Percentiles rank a stretch among this genome's conserved stretches.
Conservation (phyloP, 2,329 filamentous ascomycete genomes). For the Eutypella sp. region DNA sequence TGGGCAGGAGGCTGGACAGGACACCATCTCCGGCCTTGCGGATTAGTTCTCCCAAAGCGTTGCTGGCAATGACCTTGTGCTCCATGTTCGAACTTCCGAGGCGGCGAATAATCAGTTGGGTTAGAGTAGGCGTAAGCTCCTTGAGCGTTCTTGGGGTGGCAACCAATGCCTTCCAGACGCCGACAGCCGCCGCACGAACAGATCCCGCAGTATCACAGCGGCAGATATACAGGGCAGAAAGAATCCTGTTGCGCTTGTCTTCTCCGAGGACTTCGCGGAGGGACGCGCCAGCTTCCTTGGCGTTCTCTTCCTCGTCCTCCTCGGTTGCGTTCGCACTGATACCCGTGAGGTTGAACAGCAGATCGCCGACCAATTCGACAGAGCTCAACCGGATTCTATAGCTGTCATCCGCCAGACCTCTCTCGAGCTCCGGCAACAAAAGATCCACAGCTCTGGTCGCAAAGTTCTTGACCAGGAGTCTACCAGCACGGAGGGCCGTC, state of each 20-base stretch:
- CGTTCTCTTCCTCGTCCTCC: constrained; percentile 72
- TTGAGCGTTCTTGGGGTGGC: constrained; percentile 88
- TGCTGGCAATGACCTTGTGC: constrained; percentile 97
- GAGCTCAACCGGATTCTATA: constrained; percentile 98
- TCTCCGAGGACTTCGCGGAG: constrained; percentile 90
- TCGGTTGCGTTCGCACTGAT: constrained; percentile 74
- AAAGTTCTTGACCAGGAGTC: constrained; percentile 97
- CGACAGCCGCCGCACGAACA: constrained; percentile 83
- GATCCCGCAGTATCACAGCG: constrained; percentile 92
- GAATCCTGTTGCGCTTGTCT: constrained; percentile 92
- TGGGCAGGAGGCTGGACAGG: constrained; percentile 79
- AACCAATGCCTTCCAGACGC: constrained; percentile 95
- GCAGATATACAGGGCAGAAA: constrained; percentile 96
- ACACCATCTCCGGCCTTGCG: constrained; percentile 95
- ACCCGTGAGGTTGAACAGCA: constrained; percentile 95
- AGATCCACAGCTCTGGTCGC: constrained; percentile 91
- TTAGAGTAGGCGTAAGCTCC: constrained; percentile 90
- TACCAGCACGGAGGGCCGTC: constrained; percentile 88
- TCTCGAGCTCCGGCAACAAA: constrained; percentile 87
- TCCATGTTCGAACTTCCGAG: constrained; percentile 96
- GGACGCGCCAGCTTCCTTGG: constrained; percentile 85
- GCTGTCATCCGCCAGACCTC: constrained; percentile 93
- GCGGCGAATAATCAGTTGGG: constrained; percentile 88
- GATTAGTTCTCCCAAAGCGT: constrained; percentile 92
- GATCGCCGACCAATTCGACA: constrained; percentile 91